Evolutionary conservation across 1,284 basidiomycete species (phyloP), one percentile per base, ranked within the genome.

Genomic region (Trametes hirsuta): DNA sequence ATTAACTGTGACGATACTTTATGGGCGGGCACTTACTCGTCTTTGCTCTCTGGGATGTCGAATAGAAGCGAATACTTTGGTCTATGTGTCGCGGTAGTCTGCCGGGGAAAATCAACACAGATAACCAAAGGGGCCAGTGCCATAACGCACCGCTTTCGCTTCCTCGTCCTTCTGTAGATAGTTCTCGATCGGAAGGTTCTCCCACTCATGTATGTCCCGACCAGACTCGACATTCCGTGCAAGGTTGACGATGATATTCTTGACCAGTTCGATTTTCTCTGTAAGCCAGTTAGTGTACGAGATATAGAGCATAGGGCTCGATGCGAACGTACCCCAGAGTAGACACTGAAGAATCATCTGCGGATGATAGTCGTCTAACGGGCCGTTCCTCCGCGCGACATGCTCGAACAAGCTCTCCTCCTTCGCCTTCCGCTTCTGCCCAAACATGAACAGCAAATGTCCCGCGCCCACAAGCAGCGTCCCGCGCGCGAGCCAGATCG

Each of bases 271-370:
- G 50, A 92, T 75, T 75, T 95, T 95, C 53, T 88, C 92, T 94
- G 68, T 36, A n/a, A 8, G 14, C 14, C 39, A 47, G 45, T 51
- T 25, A 47, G 48, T 10, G 39, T 14, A 12, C 14, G 12, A 11
- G 39, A 5, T 40, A 6, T 40, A 5, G 5, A 30, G 8, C 30
- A 4, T 11, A 14, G 14, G 12, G 39, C 39, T 3, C 3, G 5
- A 8, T 2, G 2, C 9, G 9, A 47, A 65, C 85, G 62, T 65
- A 95, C 94, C 89, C 93, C 95, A 96, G 12, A 96, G 76, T 44
- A 97, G 78, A 69, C 93, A 95, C 69, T 97, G 95, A n/a, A 94
- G 77, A 12, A 97, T 74, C 81, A 96, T 90, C 67, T 95, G 93
- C 2, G 95, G 95, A 74, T 97, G 93, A 72, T 93, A 95, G 72